These are phyloP conservation scores for Fusarium vanettenii DNA, from an alignment of 2,329 filamentous ascomycete species.

Conservation along the genomic window DNA sequence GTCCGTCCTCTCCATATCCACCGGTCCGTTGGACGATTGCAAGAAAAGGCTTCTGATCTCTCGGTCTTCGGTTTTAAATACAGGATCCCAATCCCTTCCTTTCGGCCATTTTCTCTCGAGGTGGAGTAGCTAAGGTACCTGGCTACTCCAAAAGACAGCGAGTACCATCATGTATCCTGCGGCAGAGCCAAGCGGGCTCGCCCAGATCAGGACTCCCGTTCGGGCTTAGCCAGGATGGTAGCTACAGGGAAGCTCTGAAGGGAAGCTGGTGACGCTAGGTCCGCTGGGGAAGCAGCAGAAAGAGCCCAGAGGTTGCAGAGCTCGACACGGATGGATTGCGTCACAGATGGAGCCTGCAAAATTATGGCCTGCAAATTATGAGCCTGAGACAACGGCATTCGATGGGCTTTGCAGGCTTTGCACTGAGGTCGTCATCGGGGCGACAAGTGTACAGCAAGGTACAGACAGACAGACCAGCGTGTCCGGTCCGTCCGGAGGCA, in stretches of 20 bases:
- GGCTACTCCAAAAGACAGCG: not conserved
- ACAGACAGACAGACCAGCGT: not conserved
- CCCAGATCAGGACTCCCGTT: constrained; percentile 4
- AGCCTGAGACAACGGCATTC: constrained; percentile 16
- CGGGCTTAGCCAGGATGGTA: constrained; percentile 20
- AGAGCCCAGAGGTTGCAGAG: not conserved
- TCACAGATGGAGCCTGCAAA: constrained; percentile 34
- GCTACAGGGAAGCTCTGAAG: constrained; percentile 32
- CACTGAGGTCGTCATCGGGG: constrained; percentile 22
- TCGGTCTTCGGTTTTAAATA: not conserved
- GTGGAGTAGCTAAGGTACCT: not conserved
- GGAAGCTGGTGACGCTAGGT: constrained; percentile 19
- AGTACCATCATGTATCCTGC: not conserved
- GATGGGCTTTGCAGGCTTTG: not conserved
- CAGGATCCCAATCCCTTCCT: not conserved
- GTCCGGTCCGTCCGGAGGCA: not conserved
- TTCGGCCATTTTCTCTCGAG: not conserved
- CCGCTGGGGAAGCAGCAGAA: constrained; percentile 24
- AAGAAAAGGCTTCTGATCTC: not conserved
- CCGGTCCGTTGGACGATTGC: not conserved
- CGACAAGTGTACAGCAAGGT: not conserved
- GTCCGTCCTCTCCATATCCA: not conserved
- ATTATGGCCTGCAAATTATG: constrained; percentile 16
- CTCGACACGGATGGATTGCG: constrained; percentile 25
- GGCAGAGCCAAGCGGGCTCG: not conserved